A percentile compares a stretch with the other conserved stretches of the same genome.
Conservation (phyloP, 768 basidiomycete species). For the Gloeophyllum trabeum region DNA sequence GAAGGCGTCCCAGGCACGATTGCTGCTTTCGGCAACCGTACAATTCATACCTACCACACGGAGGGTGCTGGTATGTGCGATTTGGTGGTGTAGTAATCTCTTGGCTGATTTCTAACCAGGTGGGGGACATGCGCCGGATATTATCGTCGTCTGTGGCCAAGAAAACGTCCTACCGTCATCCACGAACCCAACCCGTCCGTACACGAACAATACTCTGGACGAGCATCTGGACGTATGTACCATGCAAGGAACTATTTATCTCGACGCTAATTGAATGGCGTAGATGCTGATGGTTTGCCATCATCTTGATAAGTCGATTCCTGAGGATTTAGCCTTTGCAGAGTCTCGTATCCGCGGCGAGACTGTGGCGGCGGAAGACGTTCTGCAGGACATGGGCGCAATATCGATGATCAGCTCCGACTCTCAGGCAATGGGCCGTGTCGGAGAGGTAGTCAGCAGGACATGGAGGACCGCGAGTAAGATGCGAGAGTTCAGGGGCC, state of each 20-base stretch:
- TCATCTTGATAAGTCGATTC: constrained; percentile 83
- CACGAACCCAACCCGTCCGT: constrained; percentile 95
- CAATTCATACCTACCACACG: constrained; percentile 95
- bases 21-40: constrained; percentile 77
- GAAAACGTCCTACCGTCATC: constrained; percentile 91
- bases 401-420: constrained; percentile 97
- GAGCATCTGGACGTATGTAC: constrained; percentile 87
- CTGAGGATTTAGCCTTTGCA: constrained; percentile 91
- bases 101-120: constrained; percentile 26
- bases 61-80: constrained; percentile 75
- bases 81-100: background rate
- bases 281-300: constrained; percentile 99
- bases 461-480: constrained; percentile 98
- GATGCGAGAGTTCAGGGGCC: constrained; percentile 72
- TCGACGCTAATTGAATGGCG: background rate
- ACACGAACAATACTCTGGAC: constrained; percentile 82
- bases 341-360: constrained; percentile 95
- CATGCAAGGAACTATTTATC: background rate
- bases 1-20: constrained; percentile 55
- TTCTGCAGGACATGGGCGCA: constrained; percentile 85
- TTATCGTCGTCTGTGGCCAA: constrained; percentile 90
- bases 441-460: constrained; percentile 85
- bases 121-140: constrained; percentile 95
- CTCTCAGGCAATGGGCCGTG: constrained; percentile 96
- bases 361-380: constrained; percentile 96